These are phyloP conservation scores for Globisporangium abappressorium DNA, from an alignment of 352 stramenopile species.

Conservation along the genomic window DNA sequence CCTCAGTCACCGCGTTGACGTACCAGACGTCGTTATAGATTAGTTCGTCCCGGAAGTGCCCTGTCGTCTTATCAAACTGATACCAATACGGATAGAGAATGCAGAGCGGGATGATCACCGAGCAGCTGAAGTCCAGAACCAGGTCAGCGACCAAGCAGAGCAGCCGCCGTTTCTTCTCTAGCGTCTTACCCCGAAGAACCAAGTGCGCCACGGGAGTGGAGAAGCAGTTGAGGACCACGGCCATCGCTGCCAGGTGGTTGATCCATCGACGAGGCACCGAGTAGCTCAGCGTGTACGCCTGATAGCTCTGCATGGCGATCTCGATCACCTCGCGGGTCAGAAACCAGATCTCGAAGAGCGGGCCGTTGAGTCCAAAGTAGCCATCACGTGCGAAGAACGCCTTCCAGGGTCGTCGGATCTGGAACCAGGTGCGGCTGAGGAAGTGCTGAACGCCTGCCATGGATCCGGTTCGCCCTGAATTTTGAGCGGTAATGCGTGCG, in stretches of 20 bases:
- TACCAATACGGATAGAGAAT: slow-evolving; percentile 18
- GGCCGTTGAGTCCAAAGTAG: slow-evolving; percentile 17
- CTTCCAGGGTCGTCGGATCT: neutral
- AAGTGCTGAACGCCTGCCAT: neutral
- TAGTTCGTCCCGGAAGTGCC: neutral
- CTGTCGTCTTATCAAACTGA: neutral
- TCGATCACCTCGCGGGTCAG: slow-evolving; percentile 15
- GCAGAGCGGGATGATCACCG: slow-evolving; percentile 19
- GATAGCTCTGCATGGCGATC: slow-evolving; percentile 25
- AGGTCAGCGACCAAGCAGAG: slow-evolving; percentile 17
- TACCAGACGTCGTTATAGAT: slow-evolving; percentile 13
- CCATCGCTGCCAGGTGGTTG: slow-evolving; percentile 18
- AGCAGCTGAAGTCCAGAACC: slow-evolving; percentile 19
- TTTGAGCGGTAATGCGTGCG: neutral
- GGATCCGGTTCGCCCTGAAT: neutral
- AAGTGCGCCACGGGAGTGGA: slow-evolving; percentile 12
- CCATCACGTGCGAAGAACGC: slow-evolving; percentile 20
- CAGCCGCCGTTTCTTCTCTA: slow-evolving; percentile 2
- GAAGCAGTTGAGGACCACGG: slow-evolving; percentile 22
- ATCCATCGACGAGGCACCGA: slow-evolving; percentile 21
- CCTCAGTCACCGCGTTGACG: slow-evolving; percentile 1
- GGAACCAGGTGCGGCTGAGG: neutral
- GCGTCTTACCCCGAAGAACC: neutral
- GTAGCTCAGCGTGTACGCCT: slow-evolving; percentile 19
- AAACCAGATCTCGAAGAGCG: slow-evolving; percentile 17